Base-by-base conservation (phyloP, 768 basidiomycete species). In the Mycena alexandri region DNA sequence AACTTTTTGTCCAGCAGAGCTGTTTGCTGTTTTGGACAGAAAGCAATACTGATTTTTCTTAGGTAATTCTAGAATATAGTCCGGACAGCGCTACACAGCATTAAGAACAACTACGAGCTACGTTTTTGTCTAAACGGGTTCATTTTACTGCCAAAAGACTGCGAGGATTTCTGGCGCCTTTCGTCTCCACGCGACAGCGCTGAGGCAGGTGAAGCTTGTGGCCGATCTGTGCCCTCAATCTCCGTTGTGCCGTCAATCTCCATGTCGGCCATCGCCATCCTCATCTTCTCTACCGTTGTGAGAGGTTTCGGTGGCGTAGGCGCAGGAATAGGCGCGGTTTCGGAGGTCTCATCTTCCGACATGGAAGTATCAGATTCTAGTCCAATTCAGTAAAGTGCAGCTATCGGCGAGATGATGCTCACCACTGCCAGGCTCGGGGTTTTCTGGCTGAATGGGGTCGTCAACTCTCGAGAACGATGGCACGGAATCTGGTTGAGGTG, bases 181-280 rank as follows among this genome's bases (percentile, higher is more conserved):
- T 43, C 55, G 21, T 47, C 19, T 14, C 11, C 9, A 9, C 47
- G 16, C n/a, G 47, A 11, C 12, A 21, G 11, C 9, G 33, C 14
- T 22, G 42, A 8, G 34, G 41, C 34, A 13, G 59, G 51, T 50
- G 14, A 44, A 50, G 43, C 41, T 21, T 59, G 41, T 24, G 50
- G 8, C 43, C 54, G 14, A 36, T 43, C 61, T 52, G 41, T 9
- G 21, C 17, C 60, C 12, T 36, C 38, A 25, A 68, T 59, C 0
- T 63, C 51, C 62, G 3, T 29, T 29, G 29, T 9, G 29, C 17
- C 60, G 19, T 36, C 38, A 36, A 68, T 59, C 0, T 63, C 51
- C 62, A 68, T 50, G 8, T 36, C 24, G 38, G 62, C 67, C 62
- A 68, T 63, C 42, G 22, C 17, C 58, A 33, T 56, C 58, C 67